Evolutionary conservation across 306 rosid genomes (phyloP), one percentile per base, ranked within the genome.

Genomic region (Elaeagnus macrophylla): DNA sequence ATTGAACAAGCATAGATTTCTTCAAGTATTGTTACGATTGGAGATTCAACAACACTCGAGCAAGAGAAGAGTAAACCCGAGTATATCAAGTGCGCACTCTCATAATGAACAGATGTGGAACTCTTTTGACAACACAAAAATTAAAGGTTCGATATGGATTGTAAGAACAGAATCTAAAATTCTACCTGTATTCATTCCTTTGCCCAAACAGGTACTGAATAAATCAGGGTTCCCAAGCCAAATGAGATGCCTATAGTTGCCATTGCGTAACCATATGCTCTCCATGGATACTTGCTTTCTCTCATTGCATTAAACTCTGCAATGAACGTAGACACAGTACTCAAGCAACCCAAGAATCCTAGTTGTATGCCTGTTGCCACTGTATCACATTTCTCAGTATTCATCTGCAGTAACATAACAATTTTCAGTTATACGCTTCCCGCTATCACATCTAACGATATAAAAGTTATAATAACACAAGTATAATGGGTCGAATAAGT

Each of bases 301-400:
- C 91, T 75, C 91, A 86, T 86, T 37, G 85, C 84, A 56, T 90
- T 72, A 57, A 86, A 86, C 83, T 90, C 95, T 0, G 89, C 87
- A 46, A 77, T 72, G 51, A 90, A 83, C n/a, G 97, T 78, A 12
- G 95, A 84, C 7, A 90, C 91, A 9, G 95, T 86, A 68, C 97
- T 90, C 66, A 86, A 67, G 72, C 95, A 86, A 12, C 97, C 89
- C 77, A 82, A 37, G 12, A 86, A 48, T 58, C 95, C 95, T 44
- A 90, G 61, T 53, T 90, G 89, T 47, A 78, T 47, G 60, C 94
- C 94, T 10, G 67, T 37, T 42, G 70, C 73, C 20, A 77, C 67
- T 7, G 76, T 90, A 37, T 86, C 80, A 49, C 84, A 76, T 20
- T 60, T 58, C 72, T 48, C 67, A 19, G 68, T 70, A 38, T 76